Conservation (phyloP, 2,329 filamentous ascomycete genomes). For the Botrytis deweyae region DNA sequence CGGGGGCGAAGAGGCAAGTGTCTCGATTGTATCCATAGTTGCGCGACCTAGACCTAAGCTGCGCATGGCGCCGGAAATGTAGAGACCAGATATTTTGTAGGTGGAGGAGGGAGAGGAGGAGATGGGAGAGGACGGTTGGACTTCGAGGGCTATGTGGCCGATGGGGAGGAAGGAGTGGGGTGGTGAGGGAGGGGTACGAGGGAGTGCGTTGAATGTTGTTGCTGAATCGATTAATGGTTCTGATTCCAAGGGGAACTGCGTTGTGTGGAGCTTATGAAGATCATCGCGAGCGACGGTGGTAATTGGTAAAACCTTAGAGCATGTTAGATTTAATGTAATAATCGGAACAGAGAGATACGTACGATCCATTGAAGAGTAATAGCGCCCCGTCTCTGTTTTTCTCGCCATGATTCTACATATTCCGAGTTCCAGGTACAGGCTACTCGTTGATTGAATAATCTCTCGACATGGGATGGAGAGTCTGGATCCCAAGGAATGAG, state of each 20-base stretch:
- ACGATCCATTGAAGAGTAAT: constrained; percentile 33
- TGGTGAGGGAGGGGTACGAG: constrained; percentile 15
- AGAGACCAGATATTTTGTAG: constrained; percentile 33
- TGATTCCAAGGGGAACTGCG: constrained; percentile 28
- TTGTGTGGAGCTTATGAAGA: constrained; percentile 22
- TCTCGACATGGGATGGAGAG: constrained; percentile 41
- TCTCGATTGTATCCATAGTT: constrained; percentile 34
- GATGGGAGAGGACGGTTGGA: constrained; percentile 25
- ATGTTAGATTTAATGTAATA: background rate
- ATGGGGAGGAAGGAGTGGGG: constrained; percentile 30
- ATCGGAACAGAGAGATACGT: constrained; percentile 15
- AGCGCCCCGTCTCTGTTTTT: constrained; percentile 26
- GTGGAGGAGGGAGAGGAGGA: constrained; percentile 30
- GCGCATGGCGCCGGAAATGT: constrained; percentile 30
- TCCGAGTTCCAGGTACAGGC: constrained; percentile 47
- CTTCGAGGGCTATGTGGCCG: constrained; percentile 34
- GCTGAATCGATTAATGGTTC: constrained; percentile 29
- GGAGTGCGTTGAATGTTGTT: constrained; percentile 21
- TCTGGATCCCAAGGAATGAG: constrained; percentile 47
- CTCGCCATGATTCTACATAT: constrained; percentile 35
- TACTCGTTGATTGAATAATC: constrained; percentile 46
- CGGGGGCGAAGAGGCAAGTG: constrained; percentile 25
- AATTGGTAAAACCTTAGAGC: background rate
- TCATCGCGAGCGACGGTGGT: background rate
- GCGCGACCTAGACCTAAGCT: constrained; percentile 30